phyloP scores from a whole-genome alignment of 805 yeast genomes.

The Wickerhamomyces pijperi region DNA sequence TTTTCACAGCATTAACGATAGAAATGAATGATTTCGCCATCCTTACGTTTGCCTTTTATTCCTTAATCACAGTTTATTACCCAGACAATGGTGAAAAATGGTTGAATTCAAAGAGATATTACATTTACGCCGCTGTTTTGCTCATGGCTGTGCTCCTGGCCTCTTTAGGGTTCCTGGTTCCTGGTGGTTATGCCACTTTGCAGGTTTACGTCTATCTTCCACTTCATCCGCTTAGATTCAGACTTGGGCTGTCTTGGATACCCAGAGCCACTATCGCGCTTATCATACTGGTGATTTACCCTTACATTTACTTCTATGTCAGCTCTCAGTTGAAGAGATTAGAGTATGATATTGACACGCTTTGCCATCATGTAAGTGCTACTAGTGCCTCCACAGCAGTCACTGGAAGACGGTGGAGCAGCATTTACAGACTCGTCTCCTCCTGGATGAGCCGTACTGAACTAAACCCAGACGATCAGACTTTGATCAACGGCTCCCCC shows the following conservation, averaged over 20 bases:
- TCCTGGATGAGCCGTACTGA: too few relatives aligned
- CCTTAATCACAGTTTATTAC: conserved; percentile 58
- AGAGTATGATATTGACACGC: conserved; percentile 6
- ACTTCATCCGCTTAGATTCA: conserved; percentile 58
- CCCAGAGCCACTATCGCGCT: conserved; percentile 63
- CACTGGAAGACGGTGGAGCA: too few relatives aligned
- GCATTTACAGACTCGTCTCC: too few relatives aligned
- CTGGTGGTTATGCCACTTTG: conserved; percentile 44
- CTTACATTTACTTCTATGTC: conserved; percentile 64
- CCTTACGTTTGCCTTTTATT: conserved; percentile 72
- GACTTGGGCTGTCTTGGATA: conserved; percentile 67
- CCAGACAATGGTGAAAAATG: conserved; percentile 58
- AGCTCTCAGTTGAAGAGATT: conserved; percentile 30
- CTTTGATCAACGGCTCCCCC: neutral
- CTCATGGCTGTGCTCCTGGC: conserved; percentile 59
- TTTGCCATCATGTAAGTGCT: neutral
- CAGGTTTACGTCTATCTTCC: conserved; percentile 78
- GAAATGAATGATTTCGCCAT: conserved; percentile 86
- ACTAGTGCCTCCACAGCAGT: too few relatives aligned
- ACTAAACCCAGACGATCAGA: too few relatives aligned
- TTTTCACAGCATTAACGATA: conserved; percentile 67
- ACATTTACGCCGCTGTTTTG: conserved; percentile 47
- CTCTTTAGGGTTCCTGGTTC: conserved; percentile 53
- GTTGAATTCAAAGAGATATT: conserved; percentile 43
- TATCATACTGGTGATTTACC: conserved; percentile 51